Base-by-base conservation (phyloP, 2,329 filamentous ascomycete genomes). In the Aspergillus viridinutans region DNA sequence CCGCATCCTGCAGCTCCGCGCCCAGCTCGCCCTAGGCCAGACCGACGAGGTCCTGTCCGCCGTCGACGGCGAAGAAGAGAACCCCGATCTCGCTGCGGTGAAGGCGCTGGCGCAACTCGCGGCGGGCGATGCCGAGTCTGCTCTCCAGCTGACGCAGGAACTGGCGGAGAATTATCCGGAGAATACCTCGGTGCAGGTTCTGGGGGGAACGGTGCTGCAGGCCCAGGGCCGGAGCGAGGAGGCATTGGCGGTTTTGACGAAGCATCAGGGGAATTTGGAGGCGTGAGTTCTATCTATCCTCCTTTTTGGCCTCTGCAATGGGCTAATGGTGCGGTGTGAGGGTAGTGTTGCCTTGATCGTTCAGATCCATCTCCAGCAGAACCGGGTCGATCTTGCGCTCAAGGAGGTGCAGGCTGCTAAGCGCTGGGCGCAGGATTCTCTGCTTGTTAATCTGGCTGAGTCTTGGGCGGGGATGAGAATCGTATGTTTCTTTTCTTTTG, bases 401-500 rank as follows among this genome's bases (percentile, higher is more conserved):
- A 96, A 96, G 76, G 93, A 97, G 77, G 92, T 96, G 40, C 80
- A 86, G 52, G 85, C 89, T 38, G 94, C 94, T 38, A 86, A 92
- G 72, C 85, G 90, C 76, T 97, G 93, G 90, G 94, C 93, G 7
- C 93, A 99, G 76, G 94, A 97, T 72, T 96, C 89, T 65, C 79
- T 97, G 42, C 80, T 97, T 51, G 90, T 97, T 63, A 97, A 99
- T 75, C 78, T 99, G 63, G 92, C 92, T 7, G 94, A 99, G 78
- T 90, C 90, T 7, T 99, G 93, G 94, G 90, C 96, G 61, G 92
- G 92, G 28, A 76, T 97, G 74, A 83, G 94, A 74, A 80, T 93
- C 75, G 91, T 94, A 83, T 60, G 83, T 78, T 78, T 50, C n/a
- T 59, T n/a, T 4, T 60, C 10, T 25, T 12, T 40, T 43, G 21